Conservation (phyloP, 345 rosid species). For the Rhodamnia rubescens region DNA sequence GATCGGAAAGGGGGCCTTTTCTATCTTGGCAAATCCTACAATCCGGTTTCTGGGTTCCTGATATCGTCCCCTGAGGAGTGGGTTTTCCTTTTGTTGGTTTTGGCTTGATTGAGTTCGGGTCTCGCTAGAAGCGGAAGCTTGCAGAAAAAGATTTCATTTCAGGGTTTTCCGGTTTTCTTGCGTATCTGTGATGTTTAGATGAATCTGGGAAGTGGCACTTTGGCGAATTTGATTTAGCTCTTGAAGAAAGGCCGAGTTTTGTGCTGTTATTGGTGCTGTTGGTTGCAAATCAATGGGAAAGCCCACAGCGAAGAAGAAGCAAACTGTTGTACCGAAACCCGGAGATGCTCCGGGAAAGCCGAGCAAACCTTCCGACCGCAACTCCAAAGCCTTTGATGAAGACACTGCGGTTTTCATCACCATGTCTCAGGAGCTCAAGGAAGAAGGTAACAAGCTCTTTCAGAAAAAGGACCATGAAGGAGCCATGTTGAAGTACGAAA, state of each 20-base stretch:
- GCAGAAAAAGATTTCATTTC: background rate
- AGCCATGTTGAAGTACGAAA: conserved; percentile 84
- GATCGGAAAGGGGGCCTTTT: background rate
- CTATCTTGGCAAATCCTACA: background rate
- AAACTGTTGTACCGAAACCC: conserved; percentile 21
- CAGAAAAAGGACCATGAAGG: conserved; percentile 95
- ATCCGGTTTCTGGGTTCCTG: background rate
- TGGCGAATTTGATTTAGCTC: background rate
- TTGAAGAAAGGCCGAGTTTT: background rate
- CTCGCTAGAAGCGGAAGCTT: background rate
- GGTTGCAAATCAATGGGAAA: conserved; percentile 52
- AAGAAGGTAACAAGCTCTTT: conserved; percentile 81
- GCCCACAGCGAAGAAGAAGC: conserved; percentile 86
- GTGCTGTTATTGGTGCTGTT: background rate
- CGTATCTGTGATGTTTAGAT: background rate
- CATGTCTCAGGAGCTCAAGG: conserved; percentile 91
- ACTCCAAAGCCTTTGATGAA: conserved; percentile 73
- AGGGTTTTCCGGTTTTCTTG: background rate
- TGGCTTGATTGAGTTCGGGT: background rate
- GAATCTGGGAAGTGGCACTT: background rate
- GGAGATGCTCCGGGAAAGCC: conserved; percentile 21
- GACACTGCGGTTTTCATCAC: conserved; percentile 84
- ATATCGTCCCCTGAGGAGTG: background rate
- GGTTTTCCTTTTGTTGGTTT: background rate
- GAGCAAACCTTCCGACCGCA: conserved; percentile 33